Conservation (phyloP, 2,329 filamentous ascomycete genomes). For the Neofusicoccum kwambonambiense region DNA sequence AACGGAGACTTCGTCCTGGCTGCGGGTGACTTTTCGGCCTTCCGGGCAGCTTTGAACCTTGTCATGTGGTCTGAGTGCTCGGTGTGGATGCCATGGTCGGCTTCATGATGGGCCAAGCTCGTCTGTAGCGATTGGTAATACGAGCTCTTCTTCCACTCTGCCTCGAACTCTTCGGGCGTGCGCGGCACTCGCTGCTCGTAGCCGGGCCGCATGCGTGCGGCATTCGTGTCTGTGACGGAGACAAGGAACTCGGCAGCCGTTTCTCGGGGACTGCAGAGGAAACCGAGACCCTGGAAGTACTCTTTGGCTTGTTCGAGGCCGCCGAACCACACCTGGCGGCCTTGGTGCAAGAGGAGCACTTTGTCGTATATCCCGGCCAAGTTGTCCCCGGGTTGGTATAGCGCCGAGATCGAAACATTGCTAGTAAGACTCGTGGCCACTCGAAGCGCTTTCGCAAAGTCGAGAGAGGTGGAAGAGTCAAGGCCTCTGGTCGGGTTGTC, state of each 20-base stretch:
- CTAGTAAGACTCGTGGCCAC: slow-evolving; percentile 50
- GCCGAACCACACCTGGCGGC: slow-evolving; percentile 75
- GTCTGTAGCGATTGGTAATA: slow-evolving; percentile 41
- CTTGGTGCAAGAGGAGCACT: slow-evolving; percentile 71
- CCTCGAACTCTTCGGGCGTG: slow-evolving; percentile 49
- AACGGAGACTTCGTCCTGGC: slow-evolving; percentile 61
- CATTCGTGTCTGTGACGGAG: slow-evolving; percentile 59
- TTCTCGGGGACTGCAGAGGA: slow-evolving; percentile 64
- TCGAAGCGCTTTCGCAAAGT: slow-evolving; percentile 56
- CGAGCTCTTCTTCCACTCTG: slow-evolving; percentile 54
- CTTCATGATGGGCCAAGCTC: slow-evolving; percentile 54
- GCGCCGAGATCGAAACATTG: slow-evolving; percentile 55
- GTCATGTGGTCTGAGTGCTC: slow-evolving; percentile 44
- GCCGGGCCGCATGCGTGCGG: slow-evolving; percentile 42
- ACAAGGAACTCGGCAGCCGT: slow-evolving; percentile 76
- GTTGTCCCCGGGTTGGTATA: slow-evolving; percentile 53
- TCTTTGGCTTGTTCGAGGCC: slow-evolving; percentile 57
- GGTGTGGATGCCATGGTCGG: slow-evolving; percentile 40
- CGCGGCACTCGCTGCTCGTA: slow-evolving; percentile 47
- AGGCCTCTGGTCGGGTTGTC: slow-evolving; percentile 46
- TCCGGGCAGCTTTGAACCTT: slow-evolving; percentile 46
- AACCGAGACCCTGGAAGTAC: slow-evolving; percentile 70
- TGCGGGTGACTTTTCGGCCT: slow-evolving; percentile 46
- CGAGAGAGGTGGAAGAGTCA: slow-evolving; percentile 51
- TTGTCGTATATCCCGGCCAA: slow-evolving; percentile 71